Percentiles rank a stretch among this genome's conserved stretches.
Evolutionary conservation across 768 basidiomycete genomes (phyloP).

Genomic region (Suillus alpinus): DNA sequence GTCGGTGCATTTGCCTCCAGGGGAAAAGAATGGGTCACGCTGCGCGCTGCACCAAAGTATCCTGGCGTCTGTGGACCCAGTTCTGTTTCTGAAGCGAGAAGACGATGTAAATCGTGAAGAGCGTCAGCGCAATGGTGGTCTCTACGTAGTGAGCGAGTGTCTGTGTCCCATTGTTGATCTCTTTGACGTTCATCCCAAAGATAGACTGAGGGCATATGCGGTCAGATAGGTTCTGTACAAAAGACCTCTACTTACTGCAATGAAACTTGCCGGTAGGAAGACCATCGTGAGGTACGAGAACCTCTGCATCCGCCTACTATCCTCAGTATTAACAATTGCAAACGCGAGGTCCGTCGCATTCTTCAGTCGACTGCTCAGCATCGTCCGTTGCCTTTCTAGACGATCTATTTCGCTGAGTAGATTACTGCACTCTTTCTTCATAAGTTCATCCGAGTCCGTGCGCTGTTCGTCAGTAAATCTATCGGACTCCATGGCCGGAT

Average conservation of each 20-base stretch:
- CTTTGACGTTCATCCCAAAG: conserved; percentile 26
- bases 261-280: conserved; percentile 48
- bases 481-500: conserved; percentile 37
- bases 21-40: conserved; percentile 20
- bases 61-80: conserved; percentile 7
- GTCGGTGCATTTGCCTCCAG: background rate
- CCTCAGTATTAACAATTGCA: conserved; percentile 47
- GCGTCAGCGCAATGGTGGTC: conserved; percentile 49
- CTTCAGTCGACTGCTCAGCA: conserved; percentile 13
- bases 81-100: conserved; percentile 42
- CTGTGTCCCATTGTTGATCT: conserved; percentile 31
- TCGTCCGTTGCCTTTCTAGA: conserved; percentile 9
- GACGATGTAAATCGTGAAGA: conserved; percentile 53
- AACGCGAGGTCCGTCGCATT: conserved; percentile 30
- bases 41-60: conserved; percentile 7
- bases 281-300: conserved; percentile 51
- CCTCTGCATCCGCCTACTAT: conserved; percentile 42
- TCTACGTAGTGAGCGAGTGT: conserved; percentile 39
- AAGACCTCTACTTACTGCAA: background rate
- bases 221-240: background rate
- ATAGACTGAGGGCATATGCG: conserved; percentile 1
- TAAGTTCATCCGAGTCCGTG: conserved; percentile 20
- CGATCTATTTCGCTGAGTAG: conserved; percentile 42
- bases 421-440: conserved; percentile 4
- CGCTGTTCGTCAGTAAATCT: background rate